Evolutionary conservation across 1,284 basidiomycete species (phyloP), one percentile per base, ranked within the genome.

Genomic region (Athelia psychrophila): DNA sequence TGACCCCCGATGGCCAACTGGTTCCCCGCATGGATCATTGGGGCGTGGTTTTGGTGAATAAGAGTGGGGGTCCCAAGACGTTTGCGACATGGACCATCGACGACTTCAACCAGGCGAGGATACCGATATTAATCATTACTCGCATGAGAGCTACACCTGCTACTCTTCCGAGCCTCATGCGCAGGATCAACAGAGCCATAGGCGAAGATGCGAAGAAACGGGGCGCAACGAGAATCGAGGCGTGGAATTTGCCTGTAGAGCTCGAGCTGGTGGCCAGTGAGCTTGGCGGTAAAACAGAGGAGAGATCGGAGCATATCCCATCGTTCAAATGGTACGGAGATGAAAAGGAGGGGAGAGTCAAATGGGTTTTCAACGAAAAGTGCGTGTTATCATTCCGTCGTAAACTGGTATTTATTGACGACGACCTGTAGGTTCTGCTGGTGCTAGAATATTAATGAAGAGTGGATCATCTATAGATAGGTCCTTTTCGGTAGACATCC

Each of bases 331-430:
- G 80, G 78, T 86, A 86, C 61, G 78, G 78, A 15, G 48, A 54
- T 3, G 76, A 75, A 48, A 44, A 60, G 1, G 62, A 64, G 2
- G 61, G 60, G 13, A 63, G 75, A 12, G 56, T 83, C 2, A 64
- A 70, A 12, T 86, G 83, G 84, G 50, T 71, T 20, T 72, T 74
- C 50, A 85, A 86, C 54, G 83, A 86, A 60, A 76, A 72, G 78
- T 78, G 45, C 53, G 66, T 60, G 6, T 27, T 36, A 48, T 24
- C 32, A 13, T 50, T 35, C n/a, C n/a, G 19, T n/a, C 13, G 30
- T n/a, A n/a, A 12, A 18, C 22, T 44, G 4, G 30, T 2, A 23
- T 33, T 15, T 16, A 6, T 44, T n/a, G 15, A 49, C 15, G 13
- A 20, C 15, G 19, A n/a, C n/a, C n/a, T n/a, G n/a, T 20, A 58